Evolutionary conservation across 305 asterid genomes (phyloP), one percentile per base, ranked within the genome.

Genomic region (Salvia sclarea): DNA sequence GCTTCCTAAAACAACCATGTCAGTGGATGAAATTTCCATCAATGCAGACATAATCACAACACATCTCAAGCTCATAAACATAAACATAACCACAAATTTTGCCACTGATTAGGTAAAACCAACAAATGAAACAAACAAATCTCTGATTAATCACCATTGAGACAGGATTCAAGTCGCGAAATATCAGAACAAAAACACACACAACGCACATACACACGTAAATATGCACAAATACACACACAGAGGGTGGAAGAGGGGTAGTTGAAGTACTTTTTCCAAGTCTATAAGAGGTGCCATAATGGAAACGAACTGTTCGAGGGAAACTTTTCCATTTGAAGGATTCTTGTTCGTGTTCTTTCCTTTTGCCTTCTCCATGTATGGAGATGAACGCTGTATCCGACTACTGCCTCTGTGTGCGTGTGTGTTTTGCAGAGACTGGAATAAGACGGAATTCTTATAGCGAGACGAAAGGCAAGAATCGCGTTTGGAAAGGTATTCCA

Each of bases 231-330:
- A 17, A 3, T 2, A 52, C 22, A 3, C 22, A 31, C 28, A 35
- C 11, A 2, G 8, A 47, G 12, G 47, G 22, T 10, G 48, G 14
- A 30, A 44, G 50, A 40, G 10, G 54, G 40, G 35, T 20, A 22
- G 28, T 40, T n/a, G 61, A 54, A 58, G 44, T 75, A 91, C 98
- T 74, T 93, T 88, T 76, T 94, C 98, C 98, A 87, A 82, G 79
- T 94, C 95, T 56, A 94, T 79, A 68, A 94, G 87, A 74, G 98
- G 96, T 20, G 88, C 78, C 96, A 85, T 94, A 58, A 63, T 82
- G 73, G 98, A 94, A 64, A 94, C 88, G 82, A 94, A 91, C 79
- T 94, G 96, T 3, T 89, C 93, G 67, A 91, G 85, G 2, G 96
- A 87, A 56, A 90, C 61, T 64, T 81, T 74, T 35, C 57, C 81